Conservation (phyloP, 139 green algal genomes). For the Raphidocelis subcapitata region DNA sequence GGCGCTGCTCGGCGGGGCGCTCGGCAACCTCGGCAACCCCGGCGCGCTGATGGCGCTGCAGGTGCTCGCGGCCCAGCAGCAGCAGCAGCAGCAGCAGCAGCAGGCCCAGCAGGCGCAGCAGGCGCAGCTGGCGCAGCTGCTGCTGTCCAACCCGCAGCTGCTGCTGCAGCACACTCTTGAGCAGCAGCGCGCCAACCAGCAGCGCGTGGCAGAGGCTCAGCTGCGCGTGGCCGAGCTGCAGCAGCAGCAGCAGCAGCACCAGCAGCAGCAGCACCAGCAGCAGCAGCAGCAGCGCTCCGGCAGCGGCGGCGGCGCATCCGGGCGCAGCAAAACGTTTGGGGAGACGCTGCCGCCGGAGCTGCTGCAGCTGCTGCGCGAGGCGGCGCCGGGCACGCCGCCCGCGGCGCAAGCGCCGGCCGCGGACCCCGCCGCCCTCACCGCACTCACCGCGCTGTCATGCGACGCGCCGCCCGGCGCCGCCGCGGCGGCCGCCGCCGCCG, state of each 20-base stretch:
- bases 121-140: background rate
- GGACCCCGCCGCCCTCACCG: too few relatives aligned
- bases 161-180: background rate
- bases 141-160: background rate
- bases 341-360: too few relatives aligned
- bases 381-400: too few relatives aligned
- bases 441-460: too few relatives aligned
- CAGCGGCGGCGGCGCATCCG: background rate
- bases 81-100: slow-evolving; percentile 13
- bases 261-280: background rate
- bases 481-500: too few relatives aligned
- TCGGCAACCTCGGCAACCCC: background rate
- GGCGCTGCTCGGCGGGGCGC: background rate
- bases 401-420: too few relatives aligned
- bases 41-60: background rate
- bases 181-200: background rate
- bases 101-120: slow-evolving; percentile 7
- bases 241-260: slow-evolving; percentile 6
- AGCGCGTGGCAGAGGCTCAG: background rate
- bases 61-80: too few relatives aligned
- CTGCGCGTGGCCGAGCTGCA: background rate
- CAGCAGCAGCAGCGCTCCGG: background rate
- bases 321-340: background rate
- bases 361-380: too few relatives aligned
- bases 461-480: too few relatives aligned